Percentiles rank a stretch among this genome's conserved stretches.
phyloP scores from a whole-genome alignment of 169 alveolate species.

The Eimeria acervulina region DNA sequence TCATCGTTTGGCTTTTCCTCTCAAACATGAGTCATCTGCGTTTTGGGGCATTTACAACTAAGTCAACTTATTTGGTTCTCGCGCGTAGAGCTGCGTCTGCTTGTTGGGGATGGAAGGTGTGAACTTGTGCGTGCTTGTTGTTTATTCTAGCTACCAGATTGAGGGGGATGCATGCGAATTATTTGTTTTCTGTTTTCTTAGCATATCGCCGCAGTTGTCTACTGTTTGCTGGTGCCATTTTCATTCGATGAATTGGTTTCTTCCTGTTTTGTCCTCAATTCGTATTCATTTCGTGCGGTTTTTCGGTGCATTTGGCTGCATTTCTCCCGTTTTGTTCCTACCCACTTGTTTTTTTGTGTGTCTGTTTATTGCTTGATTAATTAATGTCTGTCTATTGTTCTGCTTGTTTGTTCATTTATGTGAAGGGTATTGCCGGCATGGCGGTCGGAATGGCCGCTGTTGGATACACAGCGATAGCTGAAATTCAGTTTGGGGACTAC shows the following conservation, averaged over 20 bases:
- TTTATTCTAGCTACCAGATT: too few species aligned
- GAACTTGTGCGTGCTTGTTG: too few species aligned
- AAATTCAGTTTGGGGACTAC: conserved; percentile 98
- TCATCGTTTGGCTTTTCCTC: too few species aligned
- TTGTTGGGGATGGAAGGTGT: too few species aligned
- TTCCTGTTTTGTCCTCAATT: neutral
- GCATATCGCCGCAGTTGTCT: too few species aligned
- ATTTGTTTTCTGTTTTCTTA: too few species aligned
- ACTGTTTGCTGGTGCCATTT: neutral
- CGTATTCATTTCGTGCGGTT: neutral
- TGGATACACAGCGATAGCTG: conserved; percentile 97
- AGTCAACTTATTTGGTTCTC: too few species aligned
- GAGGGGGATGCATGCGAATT: too few species aligned
- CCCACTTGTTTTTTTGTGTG: neutral
- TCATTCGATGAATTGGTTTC: neutral
- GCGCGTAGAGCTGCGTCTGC: too few species aligned
- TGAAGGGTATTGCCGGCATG: conserved; percentile 97
- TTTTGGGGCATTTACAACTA: too few species aligned
- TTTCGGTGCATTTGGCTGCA: neutral
- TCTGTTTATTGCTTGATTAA: too few species aligned
- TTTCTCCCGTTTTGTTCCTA: neutral
- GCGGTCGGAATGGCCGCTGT: conserved; percentile 98
- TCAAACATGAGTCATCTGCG: too few species aligned
- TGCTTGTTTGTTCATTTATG: neutral
- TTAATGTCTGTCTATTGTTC: neutral